A percentile compares a stretch with the other conserved stretches of the same genome.
phyloP scores from a whole-genome alignment of 164 flowering plant genomes.

The Berberis thunbergii region DNA sequence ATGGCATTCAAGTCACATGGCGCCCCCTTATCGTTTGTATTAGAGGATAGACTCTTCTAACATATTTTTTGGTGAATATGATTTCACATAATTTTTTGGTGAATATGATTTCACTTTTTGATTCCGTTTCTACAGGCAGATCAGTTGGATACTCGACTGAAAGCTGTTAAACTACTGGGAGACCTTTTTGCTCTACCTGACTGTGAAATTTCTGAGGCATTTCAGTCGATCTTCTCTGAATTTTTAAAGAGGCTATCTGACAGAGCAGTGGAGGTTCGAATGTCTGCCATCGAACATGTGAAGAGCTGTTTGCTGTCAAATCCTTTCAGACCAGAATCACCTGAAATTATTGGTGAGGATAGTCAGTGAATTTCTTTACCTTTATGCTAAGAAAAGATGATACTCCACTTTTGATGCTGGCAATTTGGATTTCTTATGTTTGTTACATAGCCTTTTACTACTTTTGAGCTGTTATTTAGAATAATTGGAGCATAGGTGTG shows the following conservation, averaged over 20 bases:
- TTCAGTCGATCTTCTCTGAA: slow-evolving; percentile 73
- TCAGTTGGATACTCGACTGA: slow-evolving; percentile 61
- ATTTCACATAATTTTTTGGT: too few relatives aligned
- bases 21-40: too few relatives aligned
- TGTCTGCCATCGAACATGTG: slow-evolving; percentile 70
- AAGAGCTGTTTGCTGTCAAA: slow-evolving; percentile 64
- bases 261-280: slow-evolving; percentile 71
- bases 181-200: slow-evolving; percentile 71
- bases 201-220: slow-evolving; percentile 46
- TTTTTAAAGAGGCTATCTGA: slow-evolving; percentile 89
- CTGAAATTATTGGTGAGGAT: slow-evolving; percentile 66
- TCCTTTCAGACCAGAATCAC: slow-evolving; percentile 66
- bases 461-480: too few relatives aligned
- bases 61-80: not conserved
- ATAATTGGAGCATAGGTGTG: not conserved
- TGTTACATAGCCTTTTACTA: too few relatives aligned
- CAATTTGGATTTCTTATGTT: too few relatives aligned
- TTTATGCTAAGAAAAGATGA: not conserved
- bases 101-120: not conserved
- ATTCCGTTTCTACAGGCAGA: slow-evolving; percentile 49
- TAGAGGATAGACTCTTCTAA: too few relatives aligned
- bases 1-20: too few relatives aligned
- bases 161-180: slow-evolving; percentile 77
- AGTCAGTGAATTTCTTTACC: slow-evolving; percentile 2
- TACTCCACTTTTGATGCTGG: too few relatives aligned